These are phyloP conservation scores for Pneumocystis jirovecii DNA, from an alignment of 1,139 yeast genomes.

Conservation along the genomic window DNA sequence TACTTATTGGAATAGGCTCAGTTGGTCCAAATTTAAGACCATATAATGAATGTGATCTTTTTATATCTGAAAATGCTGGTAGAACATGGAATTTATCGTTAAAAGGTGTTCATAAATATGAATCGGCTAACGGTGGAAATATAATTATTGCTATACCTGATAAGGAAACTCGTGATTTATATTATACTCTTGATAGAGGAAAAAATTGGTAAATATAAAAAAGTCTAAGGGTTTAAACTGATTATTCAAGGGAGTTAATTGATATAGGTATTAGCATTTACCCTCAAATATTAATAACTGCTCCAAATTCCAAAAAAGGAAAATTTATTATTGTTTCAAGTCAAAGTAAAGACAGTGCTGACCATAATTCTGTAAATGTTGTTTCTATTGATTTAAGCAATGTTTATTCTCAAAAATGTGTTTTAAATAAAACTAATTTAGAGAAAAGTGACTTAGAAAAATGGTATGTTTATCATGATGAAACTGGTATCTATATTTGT, in stretches of 20 bases:
- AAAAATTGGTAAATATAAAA: conserved; percentile 34
- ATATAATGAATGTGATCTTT: conserved; percentile 26
- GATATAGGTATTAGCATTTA: conserved; percentile 35
- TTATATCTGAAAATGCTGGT: conserved; percentile 68
- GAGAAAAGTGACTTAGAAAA: conserved; percentile 46
- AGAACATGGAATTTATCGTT: conserved; percentile 47
- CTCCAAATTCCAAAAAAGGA: conserved; percentile 61
- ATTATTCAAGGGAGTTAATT: conserved; percentile 19
- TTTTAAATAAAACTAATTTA: conserved; percentile 35
- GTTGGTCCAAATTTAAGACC: conserved; percentile 20
- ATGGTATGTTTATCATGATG: conserved; percentile 42
- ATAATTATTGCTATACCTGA: conserved; percentile 48
- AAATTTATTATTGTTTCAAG: conserved; percentile 44
- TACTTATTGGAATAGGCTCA: conserved; percentile 38
- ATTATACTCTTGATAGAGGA: conserved; percentile 66
- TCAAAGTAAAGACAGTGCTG: conserved; percentile 20
- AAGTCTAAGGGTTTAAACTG: background rate
- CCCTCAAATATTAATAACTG: conserved; percentile 39
- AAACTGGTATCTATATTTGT: conserved; percentile 18
- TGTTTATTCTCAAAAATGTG: conserved; percentile 31
- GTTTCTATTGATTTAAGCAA: conserved; percentile 47
- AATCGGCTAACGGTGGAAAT: conserved; percentile 74
- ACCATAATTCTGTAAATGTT: conserved; percentile 18
- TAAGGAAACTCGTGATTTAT: conserved; percentile 19
- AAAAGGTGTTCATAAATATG: conserved; percentile 40